Evolutionary conservation across 208 protist species (phyloP).

Genomic region (Leishmania martiniquensis): DNA sequence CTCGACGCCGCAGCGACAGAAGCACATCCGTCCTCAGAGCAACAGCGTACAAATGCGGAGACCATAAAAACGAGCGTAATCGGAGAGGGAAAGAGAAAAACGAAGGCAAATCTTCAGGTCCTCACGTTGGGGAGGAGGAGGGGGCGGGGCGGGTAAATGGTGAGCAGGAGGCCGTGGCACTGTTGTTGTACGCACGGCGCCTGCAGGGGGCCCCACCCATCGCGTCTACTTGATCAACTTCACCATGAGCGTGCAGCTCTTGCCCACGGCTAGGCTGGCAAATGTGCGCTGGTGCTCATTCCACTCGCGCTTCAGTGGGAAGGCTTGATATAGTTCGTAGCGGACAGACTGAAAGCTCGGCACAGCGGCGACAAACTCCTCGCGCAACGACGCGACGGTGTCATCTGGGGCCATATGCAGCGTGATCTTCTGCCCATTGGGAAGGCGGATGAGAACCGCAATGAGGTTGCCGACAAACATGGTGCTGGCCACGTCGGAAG

Average conservation of each 20-base stretch:
- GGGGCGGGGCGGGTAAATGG: neutral
- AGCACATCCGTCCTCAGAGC: neutral
- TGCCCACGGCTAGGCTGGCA: slow-evolving; percentile 51
- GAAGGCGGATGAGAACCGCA: slow-evolving; percentile 72
- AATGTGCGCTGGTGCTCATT: slow-evolving; percentile 71
- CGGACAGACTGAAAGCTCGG: slow-evolving; percentile 39
- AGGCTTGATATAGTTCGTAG: slow-evolving; percentile 85
- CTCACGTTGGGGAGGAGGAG: neutral
- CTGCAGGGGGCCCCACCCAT: neutral
- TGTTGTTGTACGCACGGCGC: neutral
- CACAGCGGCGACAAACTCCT: slow-evolving; percentile 54
- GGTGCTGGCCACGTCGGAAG: neutral
- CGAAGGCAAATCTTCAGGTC: neutral
- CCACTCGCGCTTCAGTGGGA: slow-evolving; percentile 54
- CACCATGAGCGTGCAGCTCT: slow-evolving; percentile 67
- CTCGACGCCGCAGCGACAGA: neutral
- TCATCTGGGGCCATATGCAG: slow-evolving; percentile 49
- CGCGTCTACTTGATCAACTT: slow-evolving; percentile 20
- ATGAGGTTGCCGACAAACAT: slow-evolving; percentile 41
- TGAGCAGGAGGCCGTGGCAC: neutral
- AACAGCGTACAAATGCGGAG: neutral
- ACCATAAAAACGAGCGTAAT: neutral
- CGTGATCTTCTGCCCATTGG: slow-evolving; percentile 60
- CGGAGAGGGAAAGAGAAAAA: neutral
- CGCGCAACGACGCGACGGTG: slow-evolving; percentile 70